Base-by-base conservation (phyloP, 2,329 filamentous ascomycete species). In the Lachnellula subtilissima region DNA sequence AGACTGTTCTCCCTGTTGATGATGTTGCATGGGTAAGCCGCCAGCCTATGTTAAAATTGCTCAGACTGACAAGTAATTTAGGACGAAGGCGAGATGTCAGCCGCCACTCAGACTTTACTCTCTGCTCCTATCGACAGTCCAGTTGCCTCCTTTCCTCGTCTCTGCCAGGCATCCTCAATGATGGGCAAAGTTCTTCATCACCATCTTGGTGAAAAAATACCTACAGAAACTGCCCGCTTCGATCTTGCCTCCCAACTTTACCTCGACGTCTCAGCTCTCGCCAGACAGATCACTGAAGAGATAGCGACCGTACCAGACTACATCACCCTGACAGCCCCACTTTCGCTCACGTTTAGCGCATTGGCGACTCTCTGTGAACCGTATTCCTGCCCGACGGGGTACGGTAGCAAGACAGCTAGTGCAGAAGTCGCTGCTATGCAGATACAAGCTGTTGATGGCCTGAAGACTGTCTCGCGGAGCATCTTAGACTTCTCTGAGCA, bases 131-230 rank as follows among this genome's bases (percentile, higher is more conserved):
- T 78, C 57, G 72, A 72, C 28, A 76, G 78, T 8, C 63, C 76
- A 8, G 64, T 77, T 53, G 73, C 75, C 19, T 71, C 80, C 42
- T 83, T 80, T 68, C 76, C 78, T 4, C 76, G 79, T 55, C 73
- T 84, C 43, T 74, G 71, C 52, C 73, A 76, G 64, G 67, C 69
- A 19, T 68, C 67, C 19, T 63, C 73, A 19, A 65, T 74, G 48
- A 50, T 73, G 22, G 70, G 69, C 40, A 66, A 68, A 54, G 67
- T 71, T n/a, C 60, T 73, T 9, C 50, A 50, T 5, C 70, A 75
- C 60, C 61, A 68, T 52, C 62, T 66, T 19, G 61, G 50, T 3
- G 60, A 63, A 14, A 52, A 53, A 4, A 32, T 57, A n/a, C 45
- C 54, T 3, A 56, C 60, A 22, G 67, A 68, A 52, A 60, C 55